Evolutionary conservation across 2,329 filamentous ascomycete genomes (phyloP).

Genomic region (Phialophora chinensis): DNA sequence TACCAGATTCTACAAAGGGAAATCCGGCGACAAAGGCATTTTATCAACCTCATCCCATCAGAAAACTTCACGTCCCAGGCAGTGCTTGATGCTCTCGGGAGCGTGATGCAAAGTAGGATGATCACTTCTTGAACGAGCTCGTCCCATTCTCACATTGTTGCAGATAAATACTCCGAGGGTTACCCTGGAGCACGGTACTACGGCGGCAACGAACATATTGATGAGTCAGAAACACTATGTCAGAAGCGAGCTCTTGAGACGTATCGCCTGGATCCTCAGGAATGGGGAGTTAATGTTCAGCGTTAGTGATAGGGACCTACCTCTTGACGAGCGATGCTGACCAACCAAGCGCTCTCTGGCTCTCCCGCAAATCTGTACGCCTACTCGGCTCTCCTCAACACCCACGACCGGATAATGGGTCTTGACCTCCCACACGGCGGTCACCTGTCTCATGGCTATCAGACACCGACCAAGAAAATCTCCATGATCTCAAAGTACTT

Average conservation of each 20-base stretch:
- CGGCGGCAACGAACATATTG: constrained; percentile 98
- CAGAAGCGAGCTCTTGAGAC: constrained; percentile 90
- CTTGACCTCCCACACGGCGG: constrained; percentile 95
- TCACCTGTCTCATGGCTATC: constrained; percentile 95
- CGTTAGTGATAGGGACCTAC: constrained; percentile 50
- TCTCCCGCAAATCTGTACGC: constrained; percentile 97
- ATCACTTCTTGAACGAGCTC: background rate
- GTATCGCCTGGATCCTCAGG: constrained; percentile 81
- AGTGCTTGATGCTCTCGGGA: constrained; percentile 96
- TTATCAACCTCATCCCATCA: constrained; percentile 96
- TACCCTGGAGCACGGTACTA: constrained; percentile 99
- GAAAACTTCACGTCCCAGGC: constrained; percentile 99
- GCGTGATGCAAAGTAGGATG: constrained; percentile 75
- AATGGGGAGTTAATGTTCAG: constrained; percentile 99
- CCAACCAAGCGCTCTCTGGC: constrained; percentile 67
- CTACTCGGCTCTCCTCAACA: constrained; percentile 91
- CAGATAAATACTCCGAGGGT: constrained; percentile 96
- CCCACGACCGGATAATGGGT: constrained; percentile 95
- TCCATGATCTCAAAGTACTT: constrained; percentile 99
- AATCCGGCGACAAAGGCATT: constrained; percentile 87
- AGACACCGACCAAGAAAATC: constrained; percentile 91
- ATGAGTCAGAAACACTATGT: constrained; percentile 93
- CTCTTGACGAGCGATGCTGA: constrained; percentile 19
- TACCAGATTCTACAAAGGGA: constrained; percentile 81
- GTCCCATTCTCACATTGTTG: background rate